Evolutionary conservation across 768 basidiomycete genomes (phyloP), one percentile per base, ranked within the genome.

Genomic region (Omphalotus guepiniiformis): DNA sequence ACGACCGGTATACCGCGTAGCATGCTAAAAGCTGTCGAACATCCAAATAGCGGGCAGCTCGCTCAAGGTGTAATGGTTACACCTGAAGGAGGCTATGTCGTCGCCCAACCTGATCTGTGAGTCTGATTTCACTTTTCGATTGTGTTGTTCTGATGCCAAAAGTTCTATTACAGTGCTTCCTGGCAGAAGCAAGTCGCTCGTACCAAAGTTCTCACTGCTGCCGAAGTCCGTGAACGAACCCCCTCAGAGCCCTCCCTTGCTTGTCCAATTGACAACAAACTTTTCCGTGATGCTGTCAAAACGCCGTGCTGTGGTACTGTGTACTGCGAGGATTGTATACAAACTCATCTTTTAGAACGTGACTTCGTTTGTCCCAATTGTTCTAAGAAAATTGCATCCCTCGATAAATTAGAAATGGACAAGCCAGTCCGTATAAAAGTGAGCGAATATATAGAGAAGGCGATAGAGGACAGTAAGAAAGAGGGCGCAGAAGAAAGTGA

Each of bases 1-100:
- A 98, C 96, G 3, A 99, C 96, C 8, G 96, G 96, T 66, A 99
- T 99, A 52, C 96, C 96, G 3, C 80, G 94, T 55, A 94, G 91
- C 62, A 98, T 99, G 82, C 72, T 99, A 46, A 96, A 96, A 64
- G 86, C 93, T 0, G 93, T 98, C 22, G 93, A 96, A 47, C 88
- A 88, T 50, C 93, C 92, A 9, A 79, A 77, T 43, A 67, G 64
- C 47, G 83, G 78, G 18, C 82, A 83, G 49, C 67, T 87, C 22
- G 79, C 82, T 5, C 85, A 86, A 56, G 94, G 95, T 16, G 83
- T 98, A 40, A 99, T 99, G 96, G 88, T 99, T 50, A 98, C 95
- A 2, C 93, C 95, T 0, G 96, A 99, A 63, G 96, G 96, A 51
- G 92, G 93, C 29, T 98, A 95, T 66, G 96, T 99, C 16, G 88